phyloP scores from a whole-genome alignment of 768 basidiomycete species.

The Kwoniella sp. region DNA sequence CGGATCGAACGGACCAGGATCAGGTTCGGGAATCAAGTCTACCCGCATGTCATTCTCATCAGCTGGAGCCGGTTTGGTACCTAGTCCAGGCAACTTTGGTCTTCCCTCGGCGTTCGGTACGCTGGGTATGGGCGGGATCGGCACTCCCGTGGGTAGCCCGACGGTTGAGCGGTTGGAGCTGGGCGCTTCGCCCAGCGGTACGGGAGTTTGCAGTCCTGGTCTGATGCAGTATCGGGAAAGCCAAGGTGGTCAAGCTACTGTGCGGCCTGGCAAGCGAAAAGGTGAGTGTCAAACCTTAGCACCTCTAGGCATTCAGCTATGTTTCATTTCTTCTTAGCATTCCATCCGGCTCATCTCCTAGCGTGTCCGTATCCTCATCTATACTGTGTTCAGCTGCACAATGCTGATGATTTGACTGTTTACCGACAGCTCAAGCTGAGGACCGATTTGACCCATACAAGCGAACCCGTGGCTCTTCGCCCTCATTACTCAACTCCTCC shows the following conservation, averaged over 20 bases:
- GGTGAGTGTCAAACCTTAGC: too few species aligned
- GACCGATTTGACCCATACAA: conserved; percentile 53
- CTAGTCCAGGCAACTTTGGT: conserved; percentile 40
- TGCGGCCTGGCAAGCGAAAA: conserved; percentile 51
- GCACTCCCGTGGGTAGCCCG: conserved; percentile 47
- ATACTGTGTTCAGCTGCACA: too few species aligned
- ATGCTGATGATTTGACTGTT: conserved; percentile 4
- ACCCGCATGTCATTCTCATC: conserved; percentile 36
- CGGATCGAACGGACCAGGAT: background rate
- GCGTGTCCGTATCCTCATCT: too few species aligned
- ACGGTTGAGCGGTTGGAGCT: conserved; percentile 45
- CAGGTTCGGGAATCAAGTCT: conserved; percentile 9
- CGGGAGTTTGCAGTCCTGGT: conserved; percentile 37
- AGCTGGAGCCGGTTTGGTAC: conserved; percentile 33
- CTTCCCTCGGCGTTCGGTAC: conserved; percentile 46
- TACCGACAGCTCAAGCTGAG: conserved; percentile 36
- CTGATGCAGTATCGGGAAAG: conserved; percentile 48
- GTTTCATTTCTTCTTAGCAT: too few species aligned
- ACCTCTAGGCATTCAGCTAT: too few species aligned
- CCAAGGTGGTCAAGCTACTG: conserved; percentile 35
- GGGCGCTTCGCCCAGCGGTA: conserved; percentile 34
- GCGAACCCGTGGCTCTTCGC: conserved; percentile 45
- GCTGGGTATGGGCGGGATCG: conserved; percentile 38
- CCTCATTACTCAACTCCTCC: conserved; percentile 18
- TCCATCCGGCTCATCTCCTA: too few species aligned